Evolutionary conservation across 371 early-diverging fungal genomes (phyloP).

Genomic region (Rhizopus arrhizus): DNA sequence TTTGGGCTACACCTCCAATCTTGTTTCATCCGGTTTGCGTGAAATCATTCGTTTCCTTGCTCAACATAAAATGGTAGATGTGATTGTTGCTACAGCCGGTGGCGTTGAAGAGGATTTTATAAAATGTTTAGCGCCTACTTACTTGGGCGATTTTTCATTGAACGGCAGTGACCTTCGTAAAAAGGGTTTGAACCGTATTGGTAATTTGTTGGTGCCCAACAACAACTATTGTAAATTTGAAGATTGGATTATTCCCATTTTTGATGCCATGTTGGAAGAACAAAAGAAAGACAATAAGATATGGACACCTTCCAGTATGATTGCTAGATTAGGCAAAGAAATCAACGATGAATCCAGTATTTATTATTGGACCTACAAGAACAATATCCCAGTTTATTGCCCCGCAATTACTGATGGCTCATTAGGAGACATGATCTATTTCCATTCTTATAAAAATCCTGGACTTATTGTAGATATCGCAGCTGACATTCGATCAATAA

Average conservation of each 20-base stretch:
- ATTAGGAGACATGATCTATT: constrained; percentile 99
- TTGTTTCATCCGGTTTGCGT: constrained; percentile 96
- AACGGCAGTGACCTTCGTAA: constrained; percentile 85
- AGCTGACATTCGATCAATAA: constrained; percentile 93
- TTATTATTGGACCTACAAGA: constrained; percentile 93
- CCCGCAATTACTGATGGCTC: constrained; percentile 99
- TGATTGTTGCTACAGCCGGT: constrained; percentile 96
- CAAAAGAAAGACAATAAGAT: constrained; percentile 73
- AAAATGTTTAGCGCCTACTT: constrained; percentile 95
- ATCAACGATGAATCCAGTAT: constrained; percentile 94
- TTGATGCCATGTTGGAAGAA: constrained; percentile 92
- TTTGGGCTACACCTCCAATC: constrained; percentile 97
- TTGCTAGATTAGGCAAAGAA: constrained; percentile 93
- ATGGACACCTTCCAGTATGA: constrained; percentile 96
- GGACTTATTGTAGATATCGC: constrained; percentile 96
- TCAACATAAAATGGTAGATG: constrained; percentile 91
- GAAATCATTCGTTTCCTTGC: constrained; percentile 93
- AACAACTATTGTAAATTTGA: constrained; percentile 99
- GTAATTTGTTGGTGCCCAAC: constrained; percentile 98
- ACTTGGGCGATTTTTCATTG: constrained; percentile 83
- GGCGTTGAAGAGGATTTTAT: constrained; percentile 99
- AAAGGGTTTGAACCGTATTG: constrained; percentile 97
- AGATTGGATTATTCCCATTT: constrained; percentile 94
- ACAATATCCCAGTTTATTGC: constrained; percentile 98
- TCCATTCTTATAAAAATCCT: constrained; percentile 95